Evolutionary conservation across 1,284 basidiomycete genomes (phyloP).

Genomic region (Kalmanozyma brasiliensis): DNA sequence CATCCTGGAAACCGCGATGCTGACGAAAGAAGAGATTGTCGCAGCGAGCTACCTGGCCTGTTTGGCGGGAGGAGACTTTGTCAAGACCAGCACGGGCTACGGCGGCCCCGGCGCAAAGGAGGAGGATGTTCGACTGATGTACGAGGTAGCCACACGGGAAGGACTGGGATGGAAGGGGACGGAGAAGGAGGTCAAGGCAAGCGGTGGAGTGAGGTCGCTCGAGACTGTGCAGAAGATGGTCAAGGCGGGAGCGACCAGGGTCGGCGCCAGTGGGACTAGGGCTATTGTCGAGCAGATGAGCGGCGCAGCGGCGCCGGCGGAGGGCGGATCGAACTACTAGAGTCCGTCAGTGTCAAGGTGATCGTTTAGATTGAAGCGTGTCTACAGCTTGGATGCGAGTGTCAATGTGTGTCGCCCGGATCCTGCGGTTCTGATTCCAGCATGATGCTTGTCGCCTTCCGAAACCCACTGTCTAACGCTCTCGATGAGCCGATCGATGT

Average conservation of each 20-base stretch:
- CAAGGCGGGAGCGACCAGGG: constrained; percentile 50
- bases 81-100: constrained; percentile 64
- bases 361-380: not conserved
- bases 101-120: constrained; percentile 54
- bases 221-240: constrained; percentile 53
- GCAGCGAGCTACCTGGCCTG: constrained; percentile 51
- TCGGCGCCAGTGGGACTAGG: constrained; percentile 59
- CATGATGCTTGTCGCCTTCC: not conserved
- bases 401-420: not conserved
- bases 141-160: constrained; percentile 35
- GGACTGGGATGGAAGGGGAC: constrained; percentile 27
- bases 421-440: not conserved
- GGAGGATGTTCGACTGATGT: constrained; percentile 58
- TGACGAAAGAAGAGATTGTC: constrained; percentile 52
- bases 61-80: constrained; percentile 55
- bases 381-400: constrained; percentile 33
- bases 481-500: constrained; percentile 72
- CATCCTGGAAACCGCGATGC: constrained; percentile 57
- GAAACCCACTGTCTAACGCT: constrained; percentile 27
- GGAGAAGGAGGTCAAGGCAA: constrained; percentile 55
- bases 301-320: constrained; percentile 19
- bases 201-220: constrained; percentile 52
- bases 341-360: not conserved
- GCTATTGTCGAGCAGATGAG: constrained; percentile 53
- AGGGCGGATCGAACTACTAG: constrained; percentile 14